Evolutionary conservation across 164 flowering plant genomes (phyloP).

Genomic region (Dillenia turbinata): DNA sequence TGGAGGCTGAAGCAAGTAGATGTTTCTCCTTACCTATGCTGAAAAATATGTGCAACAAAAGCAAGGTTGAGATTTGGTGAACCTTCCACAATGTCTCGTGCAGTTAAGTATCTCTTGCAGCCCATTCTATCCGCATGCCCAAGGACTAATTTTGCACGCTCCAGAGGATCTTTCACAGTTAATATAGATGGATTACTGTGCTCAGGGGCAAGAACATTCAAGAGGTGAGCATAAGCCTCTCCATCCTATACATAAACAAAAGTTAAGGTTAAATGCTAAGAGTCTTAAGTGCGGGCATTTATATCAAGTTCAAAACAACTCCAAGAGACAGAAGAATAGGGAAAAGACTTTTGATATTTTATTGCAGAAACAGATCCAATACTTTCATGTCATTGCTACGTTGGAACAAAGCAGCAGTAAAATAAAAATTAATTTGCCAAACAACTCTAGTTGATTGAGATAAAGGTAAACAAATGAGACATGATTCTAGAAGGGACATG

Average conservation of each 20-base stretch:
- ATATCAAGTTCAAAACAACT: not conserved
- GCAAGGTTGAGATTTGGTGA: conserved; percentile 93
- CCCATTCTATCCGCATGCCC: conserved; percentile 94
- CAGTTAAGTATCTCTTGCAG: conserved; percentile 84
- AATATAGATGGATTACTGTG: conserved; percentile 57
- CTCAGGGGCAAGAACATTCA: conserved; percentile 90
- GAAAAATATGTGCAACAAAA: conserved; percentile 91
- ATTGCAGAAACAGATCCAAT: too few species aligned
- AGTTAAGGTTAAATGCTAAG: too few species aligned
- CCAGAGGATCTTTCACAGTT: conserved; percentile 44
- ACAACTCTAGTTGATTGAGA: too few species aligned
- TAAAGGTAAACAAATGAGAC: too few species aligned
- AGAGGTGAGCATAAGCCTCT: conserved; percentile 80
- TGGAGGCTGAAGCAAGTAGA: too few species aligned
- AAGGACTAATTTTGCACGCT: conserved; percentile 76
- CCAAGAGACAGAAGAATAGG: not conserved
- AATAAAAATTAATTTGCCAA: too few species aligned
- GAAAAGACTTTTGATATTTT: too few species aligned
- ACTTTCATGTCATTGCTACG: too few species aligned
- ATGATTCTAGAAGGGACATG: too few species aligned
- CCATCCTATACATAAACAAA: conserved; percentile 62
- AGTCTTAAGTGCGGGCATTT: not conserved
- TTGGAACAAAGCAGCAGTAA: too few species aligned
- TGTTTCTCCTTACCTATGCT: conserved; percentile 62
- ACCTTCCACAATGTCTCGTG: conserved; percentile 91